Evolutionary conservation across 2,329 filamentous ascomycete species (phyloP).

Genomic region (Cadophora sp.): DNA sequence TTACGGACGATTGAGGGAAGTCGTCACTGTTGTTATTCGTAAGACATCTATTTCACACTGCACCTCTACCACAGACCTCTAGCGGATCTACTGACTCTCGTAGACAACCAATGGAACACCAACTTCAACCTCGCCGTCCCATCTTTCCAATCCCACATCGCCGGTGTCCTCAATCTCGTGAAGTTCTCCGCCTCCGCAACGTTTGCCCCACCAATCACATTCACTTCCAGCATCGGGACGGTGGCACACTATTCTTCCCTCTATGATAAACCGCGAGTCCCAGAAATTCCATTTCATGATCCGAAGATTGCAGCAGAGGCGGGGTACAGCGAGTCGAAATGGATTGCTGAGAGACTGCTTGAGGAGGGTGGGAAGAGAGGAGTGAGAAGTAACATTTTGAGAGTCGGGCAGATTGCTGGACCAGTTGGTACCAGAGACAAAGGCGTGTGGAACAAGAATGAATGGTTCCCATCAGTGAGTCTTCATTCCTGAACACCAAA

Average conservation of each 20-base stretch:
- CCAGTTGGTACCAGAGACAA: neutral
- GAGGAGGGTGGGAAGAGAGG: neutral
- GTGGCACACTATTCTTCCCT: neutral
- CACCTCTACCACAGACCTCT: too few relatives aligned
- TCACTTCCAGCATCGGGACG: conserved; percentile 3
- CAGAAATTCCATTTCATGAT: neutral
- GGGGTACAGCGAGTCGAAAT: conserved; percentile 16
- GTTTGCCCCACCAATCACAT: neutral
- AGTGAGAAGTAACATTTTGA: conserved; percentile 1
- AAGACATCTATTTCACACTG: too few relatives aligned
- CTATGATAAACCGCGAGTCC: neutral
- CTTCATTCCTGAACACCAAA: neutral
- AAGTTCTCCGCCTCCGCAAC: neutral
- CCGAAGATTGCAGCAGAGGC: neutral
- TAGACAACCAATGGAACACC: neutral
- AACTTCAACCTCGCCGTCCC: conserved; percentile 2
- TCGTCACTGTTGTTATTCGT: too few relatives aligned
- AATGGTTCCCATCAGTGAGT: conserved; percentile 20
- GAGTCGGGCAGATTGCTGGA: conserved; percentile 21
- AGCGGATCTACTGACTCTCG: too few relatives aligned
- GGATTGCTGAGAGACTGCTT: conserved; percentile 13
- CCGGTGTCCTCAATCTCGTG: neutral
- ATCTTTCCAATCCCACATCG: neutral
- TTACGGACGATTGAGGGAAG: too few relatives aligned
- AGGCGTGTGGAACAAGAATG: conserved; percentile 18